Conservation (phyloP, 2,329 filamentous ascomycete genomes). For the Calonectria pseudoturangicola region DNA sequence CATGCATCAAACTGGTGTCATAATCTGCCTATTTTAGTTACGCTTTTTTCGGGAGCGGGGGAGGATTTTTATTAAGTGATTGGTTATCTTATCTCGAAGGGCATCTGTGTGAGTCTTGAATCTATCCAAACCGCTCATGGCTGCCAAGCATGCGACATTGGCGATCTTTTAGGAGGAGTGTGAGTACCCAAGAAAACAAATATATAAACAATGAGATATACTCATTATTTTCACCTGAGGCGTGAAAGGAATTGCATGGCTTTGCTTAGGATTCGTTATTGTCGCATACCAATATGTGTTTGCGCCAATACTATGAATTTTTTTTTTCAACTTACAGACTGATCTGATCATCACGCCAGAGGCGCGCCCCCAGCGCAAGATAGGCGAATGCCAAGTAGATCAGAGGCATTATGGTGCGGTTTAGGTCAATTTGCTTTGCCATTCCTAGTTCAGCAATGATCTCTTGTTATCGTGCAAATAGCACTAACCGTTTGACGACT, state of each 20-base stretch:
- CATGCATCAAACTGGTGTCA: not conserved
- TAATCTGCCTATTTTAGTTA: not conserved
- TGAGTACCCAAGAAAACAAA: not conserved
- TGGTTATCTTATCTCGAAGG: too few species aligned
- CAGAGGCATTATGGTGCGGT: not conserved
- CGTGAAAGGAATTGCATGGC: too few species aligned
- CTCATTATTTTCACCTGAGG: too few species aligned
- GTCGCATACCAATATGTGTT: not conserved
- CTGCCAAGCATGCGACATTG: too few species aligned
- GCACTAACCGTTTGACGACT: not conserved
- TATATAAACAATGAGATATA: too few species aligned
- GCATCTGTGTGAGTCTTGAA: too few species aligned
- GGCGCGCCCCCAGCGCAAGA: not conserved
- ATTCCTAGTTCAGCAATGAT: not conserved
- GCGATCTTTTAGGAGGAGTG: too few species aligned
- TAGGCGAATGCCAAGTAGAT: not conserved
- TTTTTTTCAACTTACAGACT: not conserved
- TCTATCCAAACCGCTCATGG: too few species aligned
- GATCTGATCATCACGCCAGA: not conserved
- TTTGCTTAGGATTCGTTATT: too few species aligned
- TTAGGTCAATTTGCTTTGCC: not conserved
- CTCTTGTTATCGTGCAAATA: not conserved
- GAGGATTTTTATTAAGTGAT: too few species aligned
- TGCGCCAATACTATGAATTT: not conserved
- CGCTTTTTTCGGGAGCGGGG: not conserved